Evolutionary conservation across 352 stramenopile species (phyloP), one percentile per base, ranked within the genome.

Genomic region (Phytophthora hybrid): DNA sequence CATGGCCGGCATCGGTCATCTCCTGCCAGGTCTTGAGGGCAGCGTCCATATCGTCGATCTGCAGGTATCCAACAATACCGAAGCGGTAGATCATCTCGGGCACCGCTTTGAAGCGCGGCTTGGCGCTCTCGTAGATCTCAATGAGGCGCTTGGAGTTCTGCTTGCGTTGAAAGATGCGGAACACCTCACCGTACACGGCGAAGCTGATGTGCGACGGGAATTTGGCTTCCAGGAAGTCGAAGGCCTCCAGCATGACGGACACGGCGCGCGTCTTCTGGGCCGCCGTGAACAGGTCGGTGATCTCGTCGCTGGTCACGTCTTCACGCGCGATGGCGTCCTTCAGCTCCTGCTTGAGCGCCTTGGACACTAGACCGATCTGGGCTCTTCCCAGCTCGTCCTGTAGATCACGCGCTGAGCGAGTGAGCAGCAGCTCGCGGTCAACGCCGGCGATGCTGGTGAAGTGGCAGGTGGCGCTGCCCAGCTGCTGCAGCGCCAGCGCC

Each of bases 51-150:
- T 93, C 71, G n/a, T 79, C 69, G 5, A 69, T 59, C 51, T 91
- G 75, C 63, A 91, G 62, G 69, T 84, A 84, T 37, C 82, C 86
- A 2, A 86, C 76, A 69, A 93, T 87, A 32, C 81, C 84, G 23
- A 89, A 93, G 29, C 86, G 86, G 62, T 90, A 91, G 70, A 92
- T 84, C 66, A 93, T 85, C 73, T 93, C 86, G 23, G 84, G 84
- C 34, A 88, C 76, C 11, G 56, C 66, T 41, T 84, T 74, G 64
- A 87, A 91, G 31, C 74, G 74, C 44, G 76, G 62, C 31, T 81
- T 80, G 47, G 78, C 71, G 18, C 68, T 65, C 71, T 91, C 73
- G 67, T 88, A 92, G 60, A 92, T 77, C 51, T 73, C 34, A 21
- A 80, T 69, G 37, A 92, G 73, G 62, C 85, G 82, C 8, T 79